phyloP scores from a whole-genome alignment of 2,329 filamentous ascomycete species.

The Colletotrichum liriopes region DNA sequence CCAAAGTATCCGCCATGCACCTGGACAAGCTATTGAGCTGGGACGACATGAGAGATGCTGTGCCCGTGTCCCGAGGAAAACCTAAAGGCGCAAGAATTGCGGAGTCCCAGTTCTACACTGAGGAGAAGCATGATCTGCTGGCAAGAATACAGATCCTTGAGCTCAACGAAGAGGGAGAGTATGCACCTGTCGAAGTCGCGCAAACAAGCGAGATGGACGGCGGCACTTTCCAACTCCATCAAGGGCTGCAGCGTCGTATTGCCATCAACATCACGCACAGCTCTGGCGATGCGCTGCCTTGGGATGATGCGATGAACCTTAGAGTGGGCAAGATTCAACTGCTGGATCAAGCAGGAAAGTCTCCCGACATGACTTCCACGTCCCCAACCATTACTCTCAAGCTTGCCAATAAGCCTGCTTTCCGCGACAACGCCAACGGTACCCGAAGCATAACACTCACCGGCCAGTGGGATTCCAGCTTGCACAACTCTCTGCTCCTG shows the following conservation, averaged over 20 bases:
- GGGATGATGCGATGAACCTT: conserved; percentile 85
- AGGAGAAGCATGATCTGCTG: conserved; percentile 95
- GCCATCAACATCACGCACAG: conserved; percentile 92
- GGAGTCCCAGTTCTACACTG: conserved; percentile 92
- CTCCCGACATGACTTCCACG: conserved; percentile 81
- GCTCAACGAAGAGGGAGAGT: conserved; percentile 91
- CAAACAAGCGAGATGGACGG: conserved; percentile 86
- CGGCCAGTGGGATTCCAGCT: conserved; percentile 97
- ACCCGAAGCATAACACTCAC: conserved; percentile 88
- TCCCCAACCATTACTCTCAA: conserved; percentile 84
- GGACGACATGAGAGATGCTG: conserved; percentile 95
- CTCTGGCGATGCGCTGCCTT: conserved; percentile 89
- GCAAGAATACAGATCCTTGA: conserved; percentile 91
- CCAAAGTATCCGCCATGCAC: conserved; percentile 92
- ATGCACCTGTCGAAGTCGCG: conserved; percentile 92
- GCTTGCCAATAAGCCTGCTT: conserved; percentile 81
- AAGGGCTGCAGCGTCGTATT: conserved; percentile 91
- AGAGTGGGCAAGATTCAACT: conserved; percentile 87
- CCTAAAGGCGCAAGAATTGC: conserved; percentile 77
- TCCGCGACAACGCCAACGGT: conserved; percentile 90
- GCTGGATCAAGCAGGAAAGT: conserved; percentile 87
- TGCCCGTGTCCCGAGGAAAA: conserved; percentile 71
- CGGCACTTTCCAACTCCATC: conserved; percentile 96
- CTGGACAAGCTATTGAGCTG: conserved; percentile 97
- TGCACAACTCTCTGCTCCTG: conserved; percentile 93